Evolutionary conservation across 2,329 filamentous ascomycete species (phyloP).

Genomic region (Amylocarpus encephaloides): DNA sequence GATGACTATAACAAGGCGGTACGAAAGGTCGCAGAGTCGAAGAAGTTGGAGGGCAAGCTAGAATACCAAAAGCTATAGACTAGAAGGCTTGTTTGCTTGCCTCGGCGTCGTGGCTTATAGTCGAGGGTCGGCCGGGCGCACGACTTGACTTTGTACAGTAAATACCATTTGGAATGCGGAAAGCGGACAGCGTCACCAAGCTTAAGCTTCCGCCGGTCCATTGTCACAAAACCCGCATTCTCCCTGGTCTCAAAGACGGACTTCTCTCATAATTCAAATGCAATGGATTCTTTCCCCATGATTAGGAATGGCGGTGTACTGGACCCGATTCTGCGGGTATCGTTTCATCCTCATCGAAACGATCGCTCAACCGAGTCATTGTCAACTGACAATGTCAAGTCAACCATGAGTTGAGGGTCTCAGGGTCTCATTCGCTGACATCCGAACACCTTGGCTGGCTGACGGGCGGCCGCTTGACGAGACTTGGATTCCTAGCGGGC

Average conservation of each 20-base stretch:
- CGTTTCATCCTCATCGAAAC: no score
- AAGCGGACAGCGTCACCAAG: conserved; percentile 1
- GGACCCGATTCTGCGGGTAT: neutral
- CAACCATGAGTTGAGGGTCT: neutral
- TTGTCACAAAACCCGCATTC: neutral
- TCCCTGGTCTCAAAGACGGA: neutral
- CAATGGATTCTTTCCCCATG: neutral
- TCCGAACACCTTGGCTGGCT: neutral
- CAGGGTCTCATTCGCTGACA: neutral
- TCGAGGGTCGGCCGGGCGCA: conserved; percentile 12
- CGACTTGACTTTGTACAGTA: conserved; percentile 27
- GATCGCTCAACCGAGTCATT: no score
- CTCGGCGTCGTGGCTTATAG: conserved; percentile 23
- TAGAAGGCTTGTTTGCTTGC: conserved; percentile 18
- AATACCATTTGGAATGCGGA: conserved; percentile 23
- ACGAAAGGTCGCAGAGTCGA: conserved; percentile 90
- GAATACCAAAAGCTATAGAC: conserved; percentile 90
- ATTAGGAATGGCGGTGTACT: neutral
- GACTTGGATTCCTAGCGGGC: no score
- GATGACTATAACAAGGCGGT: conserved; percentile 99
- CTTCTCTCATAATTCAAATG: no score
- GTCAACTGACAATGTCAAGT: no score
- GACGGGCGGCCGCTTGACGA: neutral
- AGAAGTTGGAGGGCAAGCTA: conserved; percentile 97
- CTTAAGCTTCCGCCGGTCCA: neutral